A percentile compares a stretch with the other conserved stretches of the same genome.
Evolutionary conservation across 805 yeast species (phyloP).

Genomic region (Metschnikowia amazonensis): DNA sequence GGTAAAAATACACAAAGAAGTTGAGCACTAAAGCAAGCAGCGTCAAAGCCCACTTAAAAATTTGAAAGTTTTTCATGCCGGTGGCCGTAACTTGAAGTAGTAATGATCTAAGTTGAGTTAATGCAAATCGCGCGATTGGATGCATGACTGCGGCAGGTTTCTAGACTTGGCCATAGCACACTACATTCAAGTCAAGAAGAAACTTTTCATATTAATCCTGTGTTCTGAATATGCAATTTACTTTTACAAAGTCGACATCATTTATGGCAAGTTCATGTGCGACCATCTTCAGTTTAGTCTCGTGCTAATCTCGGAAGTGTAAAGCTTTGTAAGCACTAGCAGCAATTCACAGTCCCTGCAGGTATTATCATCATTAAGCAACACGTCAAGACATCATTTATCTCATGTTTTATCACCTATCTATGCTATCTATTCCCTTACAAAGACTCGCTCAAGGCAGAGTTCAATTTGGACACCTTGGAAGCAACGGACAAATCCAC

Average conservation of each 20-base stretch:
- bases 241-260: no score
- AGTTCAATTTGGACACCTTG: constrained; percentile 85
- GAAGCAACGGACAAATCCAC: constrained; percentile 86
- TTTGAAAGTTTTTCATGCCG: background rate
- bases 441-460: constrained; percentile 79
- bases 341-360: background rate
- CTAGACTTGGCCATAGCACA: no score
- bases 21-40: constrained; percentile 47
- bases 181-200: no score
- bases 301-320: background rate
- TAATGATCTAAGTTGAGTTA: background rate
- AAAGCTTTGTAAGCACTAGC: background rate
- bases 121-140: background rate
- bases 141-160: background rate
- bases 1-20: constrained; percentile 69
- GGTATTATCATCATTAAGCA: background rate
- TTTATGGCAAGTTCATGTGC: no score
- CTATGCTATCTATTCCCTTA: constrained; percentile 33
- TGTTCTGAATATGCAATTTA: no score
- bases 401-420: constrained; percentile 3
- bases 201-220: no score
- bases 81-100: background rate
- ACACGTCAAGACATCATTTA: background rate
- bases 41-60: constrained; percentile 27
- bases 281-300: background rate